Base-by-base conservation (phyloP, 2,329 filamentous ascomycete genomes). In the Colletotrichum sp. region DNA sequence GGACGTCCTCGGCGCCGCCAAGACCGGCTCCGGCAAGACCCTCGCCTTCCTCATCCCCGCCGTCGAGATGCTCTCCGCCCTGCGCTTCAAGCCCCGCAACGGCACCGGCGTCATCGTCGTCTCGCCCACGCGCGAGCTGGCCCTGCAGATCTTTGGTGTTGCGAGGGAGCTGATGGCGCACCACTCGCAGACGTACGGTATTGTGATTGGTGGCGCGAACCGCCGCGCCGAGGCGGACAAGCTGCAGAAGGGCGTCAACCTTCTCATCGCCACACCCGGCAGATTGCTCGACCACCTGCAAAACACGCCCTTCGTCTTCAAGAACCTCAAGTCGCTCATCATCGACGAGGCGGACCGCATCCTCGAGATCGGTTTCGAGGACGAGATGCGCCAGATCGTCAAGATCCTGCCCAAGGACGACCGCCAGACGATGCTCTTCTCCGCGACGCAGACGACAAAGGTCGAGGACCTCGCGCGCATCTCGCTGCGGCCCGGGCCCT, bases 271-370 rank as follows among this genome's bases (percentile, higher is more conserved):
- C 8, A 99, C 97, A 0, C 96, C 97, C 3, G 97, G 97, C 24
- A 92, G 97, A 72, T 89, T 99, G 72, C 92, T 99, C 22, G 97
- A 99, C 87, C 96, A 99, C 83, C 89, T 99, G 57, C 95, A 97
- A 84, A 98, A 96, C 84, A 99, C 97, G 0, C 94, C 94, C 24
- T 99, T 99, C 79, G 88, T 93, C 55, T 98, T 95, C 90, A 98
- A 98, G 89, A 98, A 98, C 85, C 87, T 98, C 80, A 96, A 96
- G 85, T 95, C 95, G 2, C 89, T 99, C 44, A 92, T 99, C 79
- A 98, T 99, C 79, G 97, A 99, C 81, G 97, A 99, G 87, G 97
- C 97, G 22, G 97, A 99, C 84, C 93, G 97, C 64, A 98, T 99
- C 78, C 88, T 99, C 60, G 97, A 99, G 87, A 95, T 98, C 77